Percentiles rank a stretch among this genome's conserved stretches.
Conservation (phyloP, 495 filamentous ascomycete genomes). For the Podospora sp. region DNA sequence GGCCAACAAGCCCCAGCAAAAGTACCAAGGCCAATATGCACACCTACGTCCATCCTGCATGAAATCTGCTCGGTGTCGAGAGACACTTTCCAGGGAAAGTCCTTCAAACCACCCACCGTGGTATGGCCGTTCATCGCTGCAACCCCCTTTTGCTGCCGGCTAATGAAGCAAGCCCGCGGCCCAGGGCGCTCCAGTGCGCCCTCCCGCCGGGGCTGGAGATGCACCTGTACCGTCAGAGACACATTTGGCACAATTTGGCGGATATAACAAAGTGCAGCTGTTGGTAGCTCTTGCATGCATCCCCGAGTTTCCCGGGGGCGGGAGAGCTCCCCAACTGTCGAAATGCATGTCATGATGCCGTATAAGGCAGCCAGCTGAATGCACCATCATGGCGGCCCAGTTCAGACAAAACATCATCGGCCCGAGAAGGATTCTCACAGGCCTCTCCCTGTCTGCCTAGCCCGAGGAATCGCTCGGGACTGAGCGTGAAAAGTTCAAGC, state of each 20-base stretch:
- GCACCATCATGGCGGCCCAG: not conserved
- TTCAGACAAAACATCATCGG: not conserved
- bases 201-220: too few species aligned
- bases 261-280: not conserved
- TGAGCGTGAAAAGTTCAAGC: not conserved
- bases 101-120: too few species aligned
- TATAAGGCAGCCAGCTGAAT: not conserved
- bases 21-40: too few species aligned
- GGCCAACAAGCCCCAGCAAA: too few species aligned
- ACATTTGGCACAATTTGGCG: not conserved
- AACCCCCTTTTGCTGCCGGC: too few species aligned
- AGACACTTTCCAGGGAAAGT: too few species aligned
- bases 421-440: not conserved
- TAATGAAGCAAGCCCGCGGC: too few species aligned
- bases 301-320: not conserved
- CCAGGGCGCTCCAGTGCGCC: too few species aligned
- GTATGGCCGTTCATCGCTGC: too few species aligned
- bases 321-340: not conserved
- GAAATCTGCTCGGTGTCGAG: too few species aligned
- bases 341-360: not conserved
- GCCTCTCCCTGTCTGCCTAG: not conserved
- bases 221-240: not conserved
- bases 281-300: conserved; percentile 1
- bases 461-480: not conserved
- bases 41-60: too few species aligned